Evolutionary conservation across 495 filamentous ascomycete genomes (phyloP).

Genomic region (Glutinoglossum americanum): DNA sequence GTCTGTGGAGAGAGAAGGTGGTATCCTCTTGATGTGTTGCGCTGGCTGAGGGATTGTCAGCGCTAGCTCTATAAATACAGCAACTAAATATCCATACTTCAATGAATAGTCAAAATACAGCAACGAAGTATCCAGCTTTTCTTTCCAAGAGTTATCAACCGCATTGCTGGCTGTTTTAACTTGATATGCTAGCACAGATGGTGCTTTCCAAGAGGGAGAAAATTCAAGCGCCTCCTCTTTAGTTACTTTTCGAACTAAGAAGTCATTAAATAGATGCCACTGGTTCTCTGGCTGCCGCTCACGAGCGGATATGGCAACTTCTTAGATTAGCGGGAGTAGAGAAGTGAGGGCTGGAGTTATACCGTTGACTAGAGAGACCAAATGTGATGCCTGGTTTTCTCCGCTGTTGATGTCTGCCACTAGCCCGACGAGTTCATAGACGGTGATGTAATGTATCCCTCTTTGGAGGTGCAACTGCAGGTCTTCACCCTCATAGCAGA

Average conservation of each 20-base stretch:
- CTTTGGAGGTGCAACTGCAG: conserved; percentile 43
- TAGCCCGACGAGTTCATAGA: conserved; percentile 84
- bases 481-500: conserved; percentile 80
- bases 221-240: conserved; percentile 71
- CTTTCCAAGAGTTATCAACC: conserved; percentile 72
- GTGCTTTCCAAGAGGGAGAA: conserved; percentile 74
- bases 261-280: conserved; percentile 97
- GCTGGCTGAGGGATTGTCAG: neutral
- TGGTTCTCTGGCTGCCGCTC: conserved; percentile 31
- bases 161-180: conserved; percentile 47
- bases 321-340: neutral
- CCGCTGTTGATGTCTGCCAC: conserved; percentile 73
- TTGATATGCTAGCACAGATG: conserved; percentile 72
- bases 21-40: conserved; percentile 23
- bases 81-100: conserved; percentile 24
- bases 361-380: conserved; percentile 80
- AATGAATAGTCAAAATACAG: conserved; percentile 53
- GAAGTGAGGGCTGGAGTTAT: conserved; percentile 7
- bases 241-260: conserved; percentile 62
- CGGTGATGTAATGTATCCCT: conserved; percentile 40
- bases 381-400: conserved; percentile 66
- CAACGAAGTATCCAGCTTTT: conserved; percentile 55
- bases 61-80: neutral
- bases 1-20: conserved; percentile 32
- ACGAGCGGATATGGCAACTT: conserved; percentile 46